Base-by-base conservation (phyloP, 176 grass and related monocot species). In the Ananas comosus region DNA sequence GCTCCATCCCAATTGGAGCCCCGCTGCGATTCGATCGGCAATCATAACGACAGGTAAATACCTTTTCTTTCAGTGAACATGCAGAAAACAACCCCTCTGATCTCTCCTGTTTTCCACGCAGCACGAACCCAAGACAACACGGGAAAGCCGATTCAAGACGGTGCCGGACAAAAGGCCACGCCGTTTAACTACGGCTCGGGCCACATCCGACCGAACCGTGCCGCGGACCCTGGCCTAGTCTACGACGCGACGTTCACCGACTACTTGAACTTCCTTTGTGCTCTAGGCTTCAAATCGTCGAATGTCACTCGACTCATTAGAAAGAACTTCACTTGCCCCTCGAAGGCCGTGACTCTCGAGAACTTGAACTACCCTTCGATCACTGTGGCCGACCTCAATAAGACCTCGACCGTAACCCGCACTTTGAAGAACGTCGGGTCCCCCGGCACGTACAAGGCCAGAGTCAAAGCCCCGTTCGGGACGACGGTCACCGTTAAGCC, bases 281-380 rank as follows among this genome's bases (percentile, higher is more conserved):
- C 85, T 17, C 64, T 88, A 13, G 88, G 88, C 12, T 82, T 80
- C 73, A 22, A 51, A 53, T 28, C 75, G 0, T 12, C 11, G 0
- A 58, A 72, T 27, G 13, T 82, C 6, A 53, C 13, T 2, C 17
- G 53, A 21, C 71, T 96, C 51, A 74, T 22, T 49, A 67, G 54
- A 28, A 65, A 77, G 14, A 54, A 51, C 24, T 91, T 84, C 69
- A 6, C 1, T 0, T 96, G 88, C 78, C 92, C 92, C 11, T 51
- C 72, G 19, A 25, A 51, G 42, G 2, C 65, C 0, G 70, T 76
- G 25, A 71, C 11, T 2, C 6, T 76, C 12, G 88, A 96, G 83
- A 75, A 91, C 74, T 66, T 96, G 64, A 96, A 96, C 83, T 96
- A 96, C 77, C 92, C 92, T 12, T 86, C 92, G 56, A 96, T 96